Conservation (phyloP, 2,329 filamentous ascomycete genomes). For the Aureobasidium namibiae region DNA sequence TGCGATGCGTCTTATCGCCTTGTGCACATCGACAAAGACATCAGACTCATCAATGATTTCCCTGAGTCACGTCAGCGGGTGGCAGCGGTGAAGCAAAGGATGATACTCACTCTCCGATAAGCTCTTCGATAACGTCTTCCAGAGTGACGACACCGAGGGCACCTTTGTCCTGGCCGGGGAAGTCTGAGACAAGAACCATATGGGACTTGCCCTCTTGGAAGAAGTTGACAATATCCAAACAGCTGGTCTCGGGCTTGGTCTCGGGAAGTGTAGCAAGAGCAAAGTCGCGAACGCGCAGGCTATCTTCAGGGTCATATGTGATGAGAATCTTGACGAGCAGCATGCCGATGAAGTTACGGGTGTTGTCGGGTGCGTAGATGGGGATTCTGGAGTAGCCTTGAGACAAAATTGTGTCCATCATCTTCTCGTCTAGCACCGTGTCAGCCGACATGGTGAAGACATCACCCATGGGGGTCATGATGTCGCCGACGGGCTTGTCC, state of each 20-base stretch:
- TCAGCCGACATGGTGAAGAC: slow-evolving; percentile 97
- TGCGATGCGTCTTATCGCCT: slow-evolving; percentile 82
- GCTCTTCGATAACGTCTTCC: slow-evolving; percentile 95
- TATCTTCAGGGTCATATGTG: slow-evolving; percentile 94
- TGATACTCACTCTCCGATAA: slow-evolving; percentile 82
- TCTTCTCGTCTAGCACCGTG: slow-evolving; percentile 82
- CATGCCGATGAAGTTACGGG: slow-evolving; percentile 91
- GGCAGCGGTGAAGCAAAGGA: background rate
- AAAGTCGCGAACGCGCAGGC: slow-evolving; percentile 79
- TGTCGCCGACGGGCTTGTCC: slow-evolving; percentile 85
- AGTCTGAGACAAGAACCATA: slow-evolving; percentile 92
- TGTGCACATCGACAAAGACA: slow-evolving; percentile 96
- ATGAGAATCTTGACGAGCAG: slow-evolving; percentile 97
- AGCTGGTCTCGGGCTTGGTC: slow-evolving; percentile 90
- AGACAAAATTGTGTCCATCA: slow-evolving; percentile 87
- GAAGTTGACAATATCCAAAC: slow-evolving; percentile 97
- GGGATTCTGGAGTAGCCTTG: slow-evolving; percentile 95
- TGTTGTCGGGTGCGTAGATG: slow-evolving; percentile 78
- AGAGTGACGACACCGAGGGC: slow-evolving; percentile 89
- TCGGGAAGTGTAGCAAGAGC: slow-evolving; percentile 89
- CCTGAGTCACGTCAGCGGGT: slow-evolving; percentile 37
- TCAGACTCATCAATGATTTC: slow-evolving; percentile 99
- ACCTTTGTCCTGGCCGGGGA: slow-evolving; percentile 81
- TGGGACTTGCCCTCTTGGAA: slow-evolving; percentile 99
- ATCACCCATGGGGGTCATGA: slow-evolving; percentile 98